A percentile compares a stretch with the other conserved stretches of the same genome.
Conservation (phyloP, 495 filamentous ascomycete genomes). For the Apodospora peruviana region DNA sequence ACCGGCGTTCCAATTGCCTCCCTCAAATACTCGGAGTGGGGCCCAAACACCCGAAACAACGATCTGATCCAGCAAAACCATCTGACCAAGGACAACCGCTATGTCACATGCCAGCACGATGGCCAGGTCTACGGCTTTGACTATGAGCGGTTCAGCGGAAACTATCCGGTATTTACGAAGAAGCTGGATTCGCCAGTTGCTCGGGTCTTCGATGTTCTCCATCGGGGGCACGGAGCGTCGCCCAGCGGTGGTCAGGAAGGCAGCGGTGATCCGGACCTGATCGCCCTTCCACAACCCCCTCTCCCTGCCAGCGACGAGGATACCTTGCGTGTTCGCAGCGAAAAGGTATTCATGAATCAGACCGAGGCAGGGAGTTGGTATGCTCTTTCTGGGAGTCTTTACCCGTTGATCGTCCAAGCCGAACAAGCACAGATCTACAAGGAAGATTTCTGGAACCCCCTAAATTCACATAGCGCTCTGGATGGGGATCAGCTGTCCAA, state of each 20-base stretch:
- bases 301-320: conserved; percentile 57
- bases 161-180: conserved; percentile 43
- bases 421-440: conserved; percentile 61
- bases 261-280: conserved; percentile 55
- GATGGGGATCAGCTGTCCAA: conserved; percentile 29
- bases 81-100: conserved; percentile 75
- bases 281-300: conserved; percentile 80
- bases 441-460: conserved; percentile 47
- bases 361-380: conserved; percentile 87
- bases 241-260: no score
- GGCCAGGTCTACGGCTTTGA: conserved; percentile 81
- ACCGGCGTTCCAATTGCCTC: conserved; percentile 78
- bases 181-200: conserved; percentile 79
- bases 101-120: conserved; percentile 82
- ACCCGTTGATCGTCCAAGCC: conserved; percentile 74
- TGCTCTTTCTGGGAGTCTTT: conserved; percentile 81
- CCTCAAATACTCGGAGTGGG: conserved; percentile 92
- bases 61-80: conserved; percentile 81
- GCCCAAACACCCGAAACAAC: conserved; percentile 81
- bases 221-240: conserved; percentile 55
- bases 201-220: conserved; percentile 84
- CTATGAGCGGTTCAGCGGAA: conserved; percentile 40
- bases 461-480: conserved; percentile 23
- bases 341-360: conserved; percentile 78
- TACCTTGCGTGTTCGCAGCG: conserved; percentile 49